A percentile compares a stretch with the other conserved stretches of the same genome.
phyloP scores from a whole-genome alignment of 2,329 filamentous ascomycete species.

The Waltergamsia citrina region DNA sequence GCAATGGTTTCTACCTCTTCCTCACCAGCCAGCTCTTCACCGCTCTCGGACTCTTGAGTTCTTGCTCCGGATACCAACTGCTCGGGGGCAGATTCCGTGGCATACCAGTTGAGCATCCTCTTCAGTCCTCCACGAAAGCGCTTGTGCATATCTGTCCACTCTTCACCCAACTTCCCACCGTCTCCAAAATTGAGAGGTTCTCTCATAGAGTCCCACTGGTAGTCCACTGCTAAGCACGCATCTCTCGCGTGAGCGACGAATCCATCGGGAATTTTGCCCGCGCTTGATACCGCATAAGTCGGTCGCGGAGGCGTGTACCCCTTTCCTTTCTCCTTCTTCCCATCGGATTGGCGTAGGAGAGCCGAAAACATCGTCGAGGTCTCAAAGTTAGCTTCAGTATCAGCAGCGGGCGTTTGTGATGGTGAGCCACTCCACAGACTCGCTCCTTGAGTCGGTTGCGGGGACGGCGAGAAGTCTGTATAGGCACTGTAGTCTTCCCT shows the following conservation, averaged over 20 bases:
- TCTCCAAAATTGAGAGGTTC: constrained; percentile 73
- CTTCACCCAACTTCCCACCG: constrained; percentile 81
- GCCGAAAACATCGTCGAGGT: constrained; percentile 1
- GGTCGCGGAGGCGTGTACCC: constrained; percentile 71
- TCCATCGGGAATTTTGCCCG: constrained; percentile 74
- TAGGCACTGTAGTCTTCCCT: constrained; percentile 57
- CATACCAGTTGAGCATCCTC: constrained; percentile 78
- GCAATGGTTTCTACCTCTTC: constrained; percentile 68
- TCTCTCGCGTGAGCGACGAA: constrained; percentile 88
- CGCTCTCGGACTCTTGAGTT: not conserved
- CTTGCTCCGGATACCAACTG: constrained; percentile 33
- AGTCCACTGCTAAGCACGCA: constrained; percentile 78
- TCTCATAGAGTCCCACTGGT: constrained; percentile 90
- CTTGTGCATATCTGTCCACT: constrained; percentile 93
- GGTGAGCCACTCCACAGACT: constrained; percentile 23
- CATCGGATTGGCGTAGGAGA: constrained; percentile 1
- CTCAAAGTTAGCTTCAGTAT: not conserved
- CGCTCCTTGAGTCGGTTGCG: constrained; percentile 10
- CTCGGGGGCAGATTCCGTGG: constrained; percentile 38
- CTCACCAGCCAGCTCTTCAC: constrained; percentile 39
- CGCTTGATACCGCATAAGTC: constrained; percentile 71
- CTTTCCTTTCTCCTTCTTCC: constrained; percentile 13
- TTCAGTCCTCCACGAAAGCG: constrained; percentile 75
- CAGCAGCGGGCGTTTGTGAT: constrained; percentile 10
- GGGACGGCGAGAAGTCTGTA: constrained; percentile 13